Evolutionary conservation across 179 eudicot genomes (phyloP), one percentile per base, ranked within the genome.

Genomic region (Amaranthus tricolor): DNA sequence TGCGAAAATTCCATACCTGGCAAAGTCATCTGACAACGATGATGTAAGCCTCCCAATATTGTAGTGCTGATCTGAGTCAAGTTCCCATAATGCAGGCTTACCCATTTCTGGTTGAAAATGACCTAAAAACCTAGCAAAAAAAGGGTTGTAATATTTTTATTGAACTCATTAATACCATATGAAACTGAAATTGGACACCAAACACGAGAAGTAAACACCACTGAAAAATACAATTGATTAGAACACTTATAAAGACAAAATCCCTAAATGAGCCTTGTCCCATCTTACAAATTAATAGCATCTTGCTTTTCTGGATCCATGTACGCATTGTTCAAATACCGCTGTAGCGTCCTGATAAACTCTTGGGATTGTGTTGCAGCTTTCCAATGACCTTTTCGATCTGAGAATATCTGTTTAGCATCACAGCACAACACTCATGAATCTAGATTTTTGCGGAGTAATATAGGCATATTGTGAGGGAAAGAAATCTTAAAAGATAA

Each of bases 241-340:
- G 3, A 31, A 31, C 40, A 31, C 40, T 31, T 31, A 31, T 31
- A 31, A 31, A 31, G 40, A 31, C 40, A 31, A 31, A 2, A 31
- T 31, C 40, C 40, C 40, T 31, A 11, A 11, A 20, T 51, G n/a
- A 51, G 71, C 45, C 47, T 19, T 49, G 57, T 20, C 0, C 10
- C 56, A 71, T 82, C 99, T 88, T 82, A 96, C 99, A 96, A 89
- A 82, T 96, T 91, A 31, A 96, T 96, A 58, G 99, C 97, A 78
- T 96, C 94, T 86, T 96, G 99, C 88, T 96, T 96, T 75, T 89
- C 93, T 31, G 90, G 87, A 84, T 96, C 99, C 94, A 91, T 86
- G 86, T 93, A 96, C 20, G 95, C 96, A 82, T 96, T 96, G 85
- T 90, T 96, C 76, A 87, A 93, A 80, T 88, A 96, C 10, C 99